Percentiles rank a stretch among this genome's conserved stretches.
Evolutionary conservation across 345 rosid species (phyloP).

Genomic region (Citrus unshiu): DNA sequence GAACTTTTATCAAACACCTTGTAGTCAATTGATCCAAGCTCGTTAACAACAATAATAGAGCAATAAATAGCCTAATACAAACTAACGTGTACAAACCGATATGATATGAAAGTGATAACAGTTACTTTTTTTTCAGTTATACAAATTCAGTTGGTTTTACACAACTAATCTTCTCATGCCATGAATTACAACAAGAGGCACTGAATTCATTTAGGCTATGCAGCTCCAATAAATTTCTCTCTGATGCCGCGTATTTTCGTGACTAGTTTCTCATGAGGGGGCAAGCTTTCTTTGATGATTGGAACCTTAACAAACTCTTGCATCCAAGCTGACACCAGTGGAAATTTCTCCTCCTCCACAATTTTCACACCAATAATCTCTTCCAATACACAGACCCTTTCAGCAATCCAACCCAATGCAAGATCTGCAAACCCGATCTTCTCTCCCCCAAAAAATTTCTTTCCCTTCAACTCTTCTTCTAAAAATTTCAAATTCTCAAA

Average conservation of each 20-base stretch:
- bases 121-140: too few relatives aligned
- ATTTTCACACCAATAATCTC: slow-evolving; percentile 12
- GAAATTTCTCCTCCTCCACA: slow-evolving; percentile 20
- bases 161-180: too few relatives aligned
- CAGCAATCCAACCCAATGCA: slow-evolving; percentile 38
- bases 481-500: slow-evolving; percentile 21
- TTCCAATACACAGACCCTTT: slow-evolving; percentile 21
- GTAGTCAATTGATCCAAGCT: too few relatives aligned
- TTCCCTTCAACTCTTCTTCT: slow-evolving; percentile 35
- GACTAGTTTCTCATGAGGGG: not conserved
- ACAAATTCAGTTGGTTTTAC: too few relatives aligned
- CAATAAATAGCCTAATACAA: too few relatives aligned
- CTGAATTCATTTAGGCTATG: not conserved
- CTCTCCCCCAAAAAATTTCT: slow-evolving; percentile 42
- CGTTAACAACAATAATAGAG: too few relatives aligned
- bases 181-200: too few relatives aligned
- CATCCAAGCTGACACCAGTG: slow-evolving; percentile 28
- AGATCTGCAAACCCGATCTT: slow-evolving; percentile 32
- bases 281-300: slow-evolving; percentile 16
- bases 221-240: not conserved
- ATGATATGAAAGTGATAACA: too few relatives aligned
- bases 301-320: slow-evolving; percentile 20
- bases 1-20: too few relatives aligned
- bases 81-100: too few relatives aligned
- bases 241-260: not conserved